Evolutionary conservation across 2,329 filamentous ascomycete species (phyloP).

Genomic region (Moelleriella libera): DNA sequence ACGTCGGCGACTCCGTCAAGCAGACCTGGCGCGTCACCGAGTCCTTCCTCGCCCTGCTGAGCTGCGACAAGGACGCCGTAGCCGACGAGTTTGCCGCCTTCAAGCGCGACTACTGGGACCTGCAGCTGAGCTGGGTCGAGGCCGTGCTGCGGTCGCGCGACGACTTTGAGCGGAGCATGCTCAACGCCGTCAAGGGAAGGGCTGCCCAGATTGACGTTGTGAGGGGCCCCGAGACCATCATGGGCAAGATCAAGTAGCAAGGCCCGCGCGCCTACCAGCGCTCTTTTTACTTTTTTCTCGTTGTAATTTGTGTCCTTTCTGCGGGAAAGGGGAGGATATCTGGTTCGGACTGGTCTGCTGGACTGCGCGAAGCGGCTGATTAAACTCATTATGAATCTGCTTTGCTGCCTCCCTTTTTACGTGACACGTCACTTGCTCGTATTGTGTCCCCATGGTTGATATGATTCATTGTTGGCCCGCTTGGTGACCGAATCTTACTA

Average conservation of each 20-base stretch:
- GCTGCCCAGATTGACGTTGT: conserved; percentile 77
- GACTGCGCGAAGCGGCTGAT: too few relatives aligned
- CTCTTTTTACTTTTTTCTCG: too few relatives aligned
- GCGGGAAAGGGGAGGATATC: too few relatives aligned
- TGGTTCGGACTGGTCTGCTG: not conserved
- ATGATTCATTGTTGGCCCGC: too few relatives aligned
- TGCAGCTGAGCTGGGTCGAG: conserved; percentile 93
- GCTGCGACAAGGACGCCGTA: conserved; percentile 57
- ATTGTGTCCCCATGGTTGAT: too few relatives aligned
- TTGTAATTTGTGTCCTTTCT: too few relatives aligned
- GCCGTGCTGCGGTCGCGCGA: conserved; percentile 74
- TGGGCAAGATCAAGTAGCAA: conserved; percentile 71
- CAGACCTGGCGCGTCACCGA: conserved; percentile 88
- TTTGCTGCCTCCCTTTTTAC: too few relatives aligned
- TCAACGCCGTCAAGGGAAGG: conserved; percentile 74
- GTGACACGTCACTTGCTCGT: too few relatives aligned
- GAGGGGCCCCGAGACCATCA: conserved; percentile 78
- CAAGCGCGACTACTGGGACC: conserved; percentile 81
- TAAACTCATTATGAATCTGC: too few relatives aligned
- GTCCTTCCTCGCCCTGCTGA: conserved; percentile 66
- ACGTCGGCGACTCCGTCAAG: conserved; percentile 63
- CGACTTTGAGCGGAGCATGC: conserved; percentile 84
- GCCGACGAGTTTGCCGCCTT: conserved; percentile 70
- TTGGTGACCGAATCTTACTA: too few relatives aligned
- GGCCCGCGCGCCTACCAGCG: not conserved